These are phyloP conservation scores for Dichotomopilus funicola DNA, from an alignment of 2,329 filamentous ascomycete genomes.

Conservation along the genomic window DNA sequence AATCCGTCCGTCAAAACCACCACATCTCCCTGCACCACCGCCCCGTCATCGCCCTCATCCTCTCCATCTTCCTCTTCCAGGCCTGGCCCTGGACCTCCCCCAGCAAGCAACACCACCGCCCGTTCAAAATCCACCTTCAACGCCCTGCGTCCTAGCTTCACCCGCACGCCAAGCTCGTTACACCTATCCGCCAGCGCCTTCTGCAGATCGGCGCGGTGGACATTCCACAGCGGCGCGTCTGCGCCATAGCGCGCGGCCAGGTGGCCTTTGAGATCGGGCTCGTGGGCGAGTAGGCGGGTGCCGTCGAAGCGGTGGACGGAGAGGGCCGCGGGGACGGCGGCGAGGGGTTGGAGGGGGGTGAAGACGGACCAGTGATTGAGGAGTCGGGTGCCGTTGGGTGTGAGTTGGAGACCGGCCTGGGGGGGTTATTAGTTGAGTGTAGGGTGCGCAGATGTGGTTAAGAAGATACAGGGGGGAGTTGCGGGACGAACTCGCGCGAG, in stretches of 20 bases:
- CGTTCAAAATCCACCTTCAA: slow-evolving; percentile 15
- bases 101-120: no score
- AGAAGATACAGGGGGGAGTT: background rate
- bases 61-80: slow-evolving; percentile 16
- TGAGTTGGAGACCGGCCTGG: slow-evolving; percentile 27
- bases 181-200: slow-evolving; percentile 36
- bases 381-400: slow-evolving; percentile 27
- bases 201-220: slow-evolving; percentile 46
- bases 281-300: slow-evolving; percentile 25
- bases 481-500: background rate
- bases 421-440: background rate
- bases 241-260: slow-evolving; percentile 23
- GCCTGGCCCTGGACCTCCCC: slow-evolving; percentile 27
- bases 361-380: slow-evolving; percentile 24
- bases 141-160: slow-evolving; percentile 15
- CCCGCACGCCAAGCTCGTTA: slow-evolving; percentile 31
- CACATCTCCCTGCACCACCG: slow-evolving; percentile 34
- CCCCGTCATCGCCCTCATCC: slow-evolving; percentile 15
- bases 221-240: slow-evolving; percentile 36
- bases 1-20: slow-evolving; percentile 45
- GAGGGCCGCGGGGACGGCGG: slow-evolving; percentile 23
- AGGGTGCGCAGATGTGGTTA: background rate
- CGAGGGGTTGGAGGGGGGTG: slow-evolving; percentile 18
- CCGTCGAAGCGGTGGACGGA: slow-evolving; percentile 28
- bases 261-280: slow-evolving; percentile 23